Conservation (phyloP, 805 yeast species). For the Myxozyma vanderwaltii region DNA sequence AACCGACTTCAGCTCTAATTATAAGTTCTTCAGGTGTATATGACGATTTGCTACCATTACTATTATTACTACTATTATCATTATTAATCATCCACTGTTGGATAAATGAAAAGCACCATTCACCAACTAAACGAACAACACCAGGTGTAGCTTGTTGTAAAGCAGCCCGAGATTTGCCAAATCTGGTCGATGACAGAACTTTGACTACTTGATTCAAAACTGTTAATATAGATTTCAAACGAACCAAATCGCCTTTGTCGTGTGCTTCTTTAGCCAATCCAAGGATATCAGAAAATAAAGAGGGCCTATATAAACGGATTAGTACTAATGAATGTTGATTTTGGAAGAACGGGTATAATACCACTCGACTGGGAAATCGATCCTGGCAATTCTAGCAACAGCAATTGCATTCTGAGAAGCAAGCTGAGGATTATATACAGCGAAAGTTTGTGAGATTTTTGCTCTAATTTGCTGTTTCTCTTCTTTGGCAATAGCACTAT, state of each 20-base stretch:
- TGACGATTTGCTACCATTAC: background rate
- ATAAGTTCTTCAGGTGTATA: conserved; percentile 8
- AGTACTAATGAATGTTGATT: too few relatives aligned
- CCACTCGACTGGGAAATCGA: conserved; percentile 90
- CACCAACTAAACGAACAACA: conserved; percentile 60
- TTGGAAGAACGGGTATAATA: background rate
- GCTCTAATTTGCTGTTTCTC: conserved; percentile 68
- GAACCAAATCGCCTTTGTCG: conserved; percentile 47
- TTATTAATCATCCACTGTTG: conserved; percentile 54
- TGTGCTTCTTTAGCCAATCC: conserved; percentile 45
- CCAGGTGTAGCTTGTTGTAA: conserved; percentile 71
- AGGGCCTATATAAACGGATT: conserved; percentile 45
- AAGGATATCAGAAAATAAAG: conserved; percentile 62
- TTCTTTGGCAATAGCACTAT: conserved; percentile 54
- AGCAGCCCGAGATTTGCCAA: conserved; percentile 79
- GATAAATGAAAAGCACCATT: conserved; percentile 61
- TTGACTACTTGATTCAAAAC: conserved; percentile 80
- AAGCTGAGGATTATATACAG: conserved; percentile 73
- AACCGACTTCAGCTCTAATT: conserved; percentile 63
- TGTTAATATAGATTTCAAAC: conserved; percentile 62
- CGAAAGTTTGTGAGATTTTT: conserved; percentile 59
- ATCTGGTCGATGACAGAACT: conserved; percentile 68
- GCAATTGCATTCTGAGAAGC: conserved; percentile 84
- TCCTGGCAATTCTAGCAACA: conserved; percentile 71
- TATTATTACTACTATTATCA: background rate